Conservation (phyloP, 2,329 filamentous ascomycete species). For the Leptosphaerulina australis region DNA sequence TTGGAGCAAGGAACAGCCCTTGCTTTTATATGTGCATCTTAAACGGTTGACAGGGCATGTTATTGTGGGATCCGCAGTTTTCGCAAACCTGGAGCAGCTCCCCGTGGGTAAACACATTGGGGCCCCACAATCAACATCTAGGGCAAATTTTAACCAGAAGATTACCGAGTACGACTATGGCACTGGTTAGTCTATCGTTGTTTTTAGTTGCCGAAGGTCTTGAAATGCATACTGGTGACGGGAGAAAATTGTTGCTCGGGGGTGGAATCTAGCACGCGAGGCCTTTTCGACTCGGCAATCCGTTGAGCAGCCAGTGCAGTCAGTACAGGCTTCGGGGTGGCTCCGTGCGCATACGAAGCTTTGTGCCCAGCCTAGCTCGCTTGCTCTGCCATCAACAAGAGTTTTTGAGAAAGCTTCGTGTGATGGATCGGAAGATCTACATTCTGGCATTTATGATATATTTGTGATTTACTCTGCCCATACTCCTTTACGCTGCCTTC, state of each 20-base stretch:
- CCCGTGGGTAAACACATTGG: constrained; percentile 4
- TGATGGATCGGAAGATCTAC: not conserved
- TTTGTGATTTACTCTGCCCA: too few species aligned
- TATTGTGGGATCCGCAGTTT: constrained; percentile 3
- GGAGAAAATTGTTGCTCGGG: not conserved
- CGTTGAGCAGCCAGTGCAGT: constrained; percentile 4
- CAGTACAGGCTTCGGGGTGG: constrained; percentile 2
- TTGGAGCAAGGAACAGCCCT: not conserved
- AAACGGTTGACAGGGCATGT: constrained; percentile 7
- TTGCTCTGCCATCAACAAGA: not conserved
- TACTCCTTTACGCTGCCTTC: too few species aligned
- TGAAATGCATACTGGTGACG: not conserved
- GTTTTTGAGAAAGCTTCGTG: not conserved
- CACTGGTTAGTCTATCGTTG: not conserved
- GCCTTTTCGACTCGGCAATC: constrained; percentile 4
- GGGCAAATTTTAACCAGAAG: not conserved
- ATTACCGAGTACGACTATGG: not conserved
- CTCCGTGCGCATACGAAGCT: constrained; percentile 11
- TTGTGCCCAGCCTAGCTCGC: not conserved
- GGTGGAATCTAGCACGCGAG: not conserved
- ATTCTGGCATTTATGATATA: too few species aligned
- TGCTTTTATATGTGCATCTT: constrained; percentile 9
- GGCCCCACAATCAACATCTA: constrained; percentile 5
- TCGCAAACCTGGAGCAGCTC: constrained; percentile 7
- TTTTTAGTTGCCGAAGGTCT: not conserved